Base-by-base conservation (phyloP, 768 basidiomycete genomes). In the Lepiota venenata region DNA sequence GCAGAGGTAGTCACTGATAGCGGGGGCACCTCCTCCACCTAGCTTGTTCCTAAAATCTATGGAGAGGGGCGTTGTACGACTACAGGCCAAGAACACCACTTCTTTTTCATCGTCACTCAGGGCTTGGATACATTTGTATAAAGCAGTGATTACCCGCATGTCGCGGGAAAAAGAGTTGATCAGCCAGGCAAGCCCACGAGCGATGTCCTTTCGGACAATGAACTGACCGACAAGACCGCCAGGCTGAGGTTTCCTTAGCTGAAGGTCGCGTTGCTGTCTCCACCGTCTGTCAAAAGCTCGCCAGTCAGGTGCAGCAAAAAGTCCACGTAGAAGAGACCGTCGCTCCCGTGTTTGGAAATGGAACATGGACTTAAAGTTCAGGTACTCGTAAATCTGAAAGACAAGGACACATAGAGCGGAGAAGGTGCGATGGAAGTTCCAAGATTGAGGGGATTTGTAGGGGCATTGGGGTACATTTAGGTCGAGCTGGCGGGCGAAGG, bases 391-490 rank as follows among this genome's bases (percentile, higher is more conserved):
- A 12, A 49, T 36, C 14, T 21, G 50, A 21, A 16, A 36, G 25
- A 40, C 16, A 50, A 32, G 10, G 39, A 46, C 37, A 44, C 38
- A 52, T 18, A 47, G 29, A n/a, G 50, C 38, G 14, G 58, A 57
- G 18, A 42, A 45, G 15, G 52, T 7, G 14, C 47, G 55, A 18
- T 56, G 52, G 47, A 64, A 65, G 4, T 60, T 50, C 66, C 67
- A 66, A 2, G 66, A 58, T 43, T 66, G 66, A 0, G 64, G 63
- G 4, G 67, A 69, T 55, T 66, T 69, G 56, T 62, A 67, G 10
- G 66, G 61, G 47, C 66, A 67, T 38, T 58, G 64, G 14, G 60
- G 40, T n/a, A 47, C 52, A 6, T 38, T 44, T 11, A 52, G 29
- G 21, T 42, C 38, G 25, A 36, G 25, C 21, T 47, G 48, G 4